Percentiles rank a stretch among this genome's conserved stretches.
phyloP scores from a whole-genome alignment of 139 green algal genomes.

The Chlamydomonas sphaeroides region DNA sequence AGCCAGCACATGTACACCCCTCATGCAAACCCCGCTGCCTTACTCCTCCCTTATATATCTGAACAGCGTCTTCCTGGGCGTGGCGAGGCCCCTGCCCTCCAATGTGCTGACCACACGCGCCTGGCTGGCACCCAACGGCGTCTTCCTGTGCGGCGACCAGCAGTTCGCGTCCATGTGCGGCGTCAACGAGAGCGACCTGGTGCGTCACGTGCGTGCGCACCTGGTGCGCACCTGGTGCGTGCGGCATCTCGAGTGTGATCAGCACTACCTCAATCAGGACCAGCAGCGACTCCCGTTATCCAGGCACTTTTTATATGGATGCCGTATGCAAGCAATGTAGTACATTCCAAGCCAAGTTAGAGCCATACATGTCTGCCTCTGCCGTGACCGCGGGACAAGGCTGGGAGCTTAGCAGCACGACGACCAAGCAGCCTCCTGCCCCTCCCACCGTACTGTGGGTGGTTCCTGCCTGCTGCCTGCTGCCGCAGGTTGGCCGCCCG shows the following conservation, averaged over 20 bases:
- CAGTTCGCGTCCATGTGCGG: background rate
- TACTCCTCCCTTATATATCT: background rate
- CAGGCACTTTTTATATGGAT: background rate
- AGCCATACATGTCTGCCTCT: too few species aligned
- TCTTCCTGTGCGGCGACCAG: constrained; percentile 42
- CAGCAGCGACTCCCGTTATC: too few species aligned
- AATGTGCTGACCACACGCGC: constrained; percentile 9
- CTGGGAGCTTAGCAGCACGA: too few species aligned
- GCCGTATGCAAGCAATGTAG: too few species aligned
- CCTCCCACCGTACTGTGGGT: too few species aligned
- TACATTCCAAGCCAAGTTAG: too few species aligned
- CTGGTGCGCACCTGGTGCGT: background rate
- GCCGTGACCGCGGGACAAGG: too few species aligned
- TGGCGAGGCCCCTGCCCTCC: constrained; percentile 7
- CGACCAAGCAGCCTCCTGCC: too few species aligned
- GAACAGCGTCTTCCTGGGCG: constrained; percentile 46
- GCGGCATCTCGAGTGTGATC: background rate
- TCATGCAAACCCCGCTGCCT: too few species aligned
- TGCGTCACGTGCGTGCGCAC: background rate
- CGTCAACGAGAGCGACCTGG: background rate
- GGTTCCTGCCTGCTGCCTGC: too few species aligned
- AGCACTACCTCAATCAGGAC: too few species aligned
- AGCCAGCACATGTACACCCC: too few species aligned
- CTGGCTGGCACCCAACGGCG: constrained; percentile 38
- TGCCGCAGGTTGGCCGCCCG: background rate